Evolutionary conservation across 305 asterid species (phyloP), one percentile per base, ranked within the genome.

Genomic region (Fraxinus nigra): DNA sequence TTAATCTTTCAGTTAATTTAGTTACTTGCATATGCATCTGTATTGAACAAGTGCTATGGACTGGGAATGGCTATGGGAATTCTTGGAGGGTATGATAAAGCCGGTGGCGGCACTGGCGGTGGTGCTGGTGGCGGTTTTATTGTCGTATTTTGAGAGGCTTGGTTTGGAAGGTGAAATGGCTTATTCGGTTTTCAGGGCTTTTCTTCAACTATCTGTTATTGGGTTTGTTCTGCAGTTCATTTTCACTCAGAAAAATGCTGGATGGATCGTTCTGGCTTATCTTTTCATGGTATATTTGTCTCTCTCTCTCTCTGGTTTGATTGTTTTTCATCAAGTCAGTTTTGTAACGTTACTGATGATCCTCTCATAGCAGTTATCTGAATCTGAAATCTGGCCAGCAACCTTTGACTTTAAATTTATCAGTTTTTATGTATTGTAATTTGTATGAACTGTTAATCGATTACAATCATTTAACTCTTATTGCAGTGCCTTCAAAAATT

Each of bases 221-320:
- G 99, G 98, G 0, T 95, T 92, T 87, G 99, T 95, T 85, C 90
- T 95, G 35, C 92, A 92, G 84, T 93, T 95, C 89, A 95, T 95
- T 74, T 93, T 95, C 89, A 84, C 77, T 56, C 98, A 90, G 84
- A 51, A 88, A 0, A 92, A 87, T 79, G 86, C 82, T 79, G 35
- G 74, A 24, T 95, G 99, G 98, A 95, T 95, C 78, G 38, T 93
- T 30, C 67, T 89, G 82, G 99, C 99, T 65, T 95, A 95, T 86
- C 95, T 95, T 79, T 95, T 93, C 91, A 95, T 95, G 99, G 99
- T 95, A 86, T 38, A 54, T 75, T 1, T 10, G 0, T 26, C 1
- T 22, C 28, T 20, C 18, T 20, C n/a, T 51, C n/a, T 51, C 61
- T 54, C 56, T 46, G n/a, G 18, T 13, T 13, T 46, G 18, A 13